Base-by-base conservation (phyloP, 2,329 filamentous ascomycete species). In the Zymoseptoria passerinii region DNA sequence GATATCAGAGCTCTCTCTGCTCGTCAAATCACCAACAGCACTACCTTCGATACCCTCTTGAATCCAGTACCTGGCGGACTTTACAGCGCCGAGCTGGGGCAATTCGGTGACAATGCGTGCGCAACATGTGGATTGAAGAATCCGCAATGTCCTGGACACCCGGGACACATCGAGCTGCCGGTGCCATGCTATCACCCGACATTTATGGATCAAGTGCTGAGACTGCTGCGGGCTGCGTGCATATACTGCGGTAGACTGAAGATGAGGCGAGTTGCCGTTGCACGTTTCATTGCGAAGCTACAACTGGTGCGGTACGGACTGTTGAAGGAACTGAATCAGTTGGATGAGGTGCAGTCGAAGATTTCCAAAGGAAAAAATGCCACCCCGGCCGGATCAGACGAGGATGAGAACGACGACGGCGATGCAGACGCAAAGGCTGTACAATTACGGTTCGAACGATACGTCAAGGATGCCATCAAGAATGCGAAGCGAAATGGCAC, bases 161-260 rank as follows among this genome's bases (percentile, higher is more conserved):
- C 88, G 60, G 95, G 94, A 55, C 94, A 99, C 71, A 95, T 99
- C 72, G 90, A 96, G 68, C 85, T 99, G 10, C 92, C 94, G 13
- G 87, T 92, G 10, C 90, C 89, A 52, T 89, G 96, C 55, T 99
- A 97, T 73, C 92, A 99, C 74, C 90, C 92, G n/a, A 88, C 91
- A 1, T 97, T 96, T 70, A 88, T 99, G 80, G 92, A 96, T 71
- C 92, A 96, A 73, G 83, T 92, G 55, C 83, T 95, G 63, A 87
- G 89, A 50, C 80, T 99, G 51, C 81, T 99, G 19, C 86, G 91
- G 66, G 88, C 90, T 56, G 88, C 92, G 74, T 99, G 94, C 73
- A 82, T 87, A 60, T 96, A 96, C 77, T 99, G 95, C 75, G 87
- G 92, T 70, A 85, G 86, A 58, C 85, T 99, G 65, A 90, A 88